Base-by-base conservation (phyloP, 2,329 filamentous ascomycete species). In the Sclerotinia subarctica region DNA sequence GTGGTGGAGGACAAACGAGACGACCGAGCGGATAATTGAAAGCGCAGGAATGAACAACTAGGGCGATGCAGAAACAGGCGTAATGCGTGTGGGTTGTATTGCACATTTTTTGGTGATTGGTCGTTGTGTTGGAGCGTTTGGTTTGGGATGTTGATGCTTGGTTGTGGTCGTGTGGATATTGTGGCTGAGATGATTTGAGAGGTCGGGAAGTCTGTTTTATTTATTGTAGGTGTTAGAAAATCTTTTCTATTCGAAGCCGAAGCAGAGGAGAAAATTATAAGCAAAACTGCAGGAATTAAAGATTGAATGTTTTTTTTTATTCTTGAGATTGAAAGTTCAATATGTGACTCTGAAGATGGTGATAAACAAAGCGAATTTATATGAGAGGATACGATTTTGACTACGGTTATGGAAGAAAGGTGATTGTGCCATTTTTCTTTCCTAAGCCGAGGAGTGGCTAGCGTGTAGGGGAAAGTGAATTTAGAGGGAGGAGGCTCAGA, bases 11-110 rank as follows among this genome's bases (percentile, higher is more conserved):
- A 26, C 59, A 63, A 3, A 63, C 59, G 29, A 63, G 47, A 13
- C 46, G 59, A 26, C 59, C 46, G 29, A 38, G 46, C 3, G 59
- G 59, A 24, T 26, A 63, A 8, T 38, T 26, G 1, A 51, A n/a
- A 10, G 29, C 46, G 15, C 59, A 63, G 5, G 59, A 63, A 17
- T 63, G 59, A 0, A 63, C 59, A 5, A 63, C 19, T 8, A 63
- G 59, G 0, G 47, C 29, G 11, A 10, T 63, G 32, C 59, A 63
- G 32, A 19, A 17, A n/a, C 59, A 63, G 8, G 4, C 26, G 46
- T 26, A 63, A 47, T 63, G 59, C 4, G 59, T 63, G 46, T 26
- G 59, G 1, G 59, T 63, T 51, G 59, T 51, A 26, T 63, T 63
- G 32, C 59, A 63, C 59, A 63, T 63, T 10, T n/a, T 21, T 13